Evolutionary conservation across 441 rosid species (phyloP), one percentile per base, ranked within the genome.

Genomic region (Gossypium schwendimanii): DNA sequence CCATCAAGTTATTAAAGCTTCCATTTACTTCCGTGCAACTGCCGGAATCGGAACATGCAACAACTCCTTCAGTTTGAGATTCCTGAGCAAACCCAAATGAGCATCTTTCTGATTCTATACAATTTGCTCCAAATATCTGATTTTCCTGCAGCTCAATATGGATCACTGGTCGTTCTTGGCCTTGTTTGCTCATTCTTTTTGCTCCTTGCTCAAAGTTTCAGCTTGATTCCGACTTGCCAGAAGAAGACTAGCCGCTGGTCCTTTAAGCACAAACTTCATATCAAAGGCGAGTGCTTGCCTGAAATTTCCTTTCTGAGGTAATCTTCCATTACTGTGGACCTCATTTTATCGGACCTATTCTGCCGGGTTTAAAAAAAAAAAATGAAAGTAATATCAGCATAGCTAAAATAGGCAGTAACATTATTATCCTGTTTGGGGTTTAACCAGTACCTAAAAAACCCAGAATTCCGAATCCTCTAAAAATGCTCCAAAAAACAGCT

Each of bases 171-270:
- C 80, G 70, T 55, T 81, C 78, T 36, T 58, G 53, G 33, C 52
- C 67, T 59, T 72, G 58, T 45, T 77, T 61, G 18, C 79, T 75
- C 79, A 76, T 77, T 20, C 76, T 81, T 83, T 75, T 79, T 31
- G 28, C 74, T 62, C 60, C 26, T 68, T 18, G 49, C 62, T 69
- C 2, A 52, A 31, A 31, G 18, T 36, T 53, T 69, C 72, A 53
- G 72, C 62, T 31, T 1, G 31, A 53, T 53, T 69, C 72, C 20
- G 49, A 33, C 49, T 17, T 59, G 49, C 26, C 20, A 10, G 50
- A 28, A 15, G 31, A 62, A 63, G 62, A 50, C 66, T 75, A 45
- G 11, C 59, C 8, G 63, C 49, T 49, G 70, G 20, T 66, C 69
- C 60, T 55, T 54, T 4, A 53, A 20, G 49, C 74, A 58, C 72